A percentile compares a stretch with the other conserved stretches of the same genome.
Evolutionary conservation across 2,329 filamentous ascomycete species (phyloP).

Genomic region (Periconia digitata): DNA sequence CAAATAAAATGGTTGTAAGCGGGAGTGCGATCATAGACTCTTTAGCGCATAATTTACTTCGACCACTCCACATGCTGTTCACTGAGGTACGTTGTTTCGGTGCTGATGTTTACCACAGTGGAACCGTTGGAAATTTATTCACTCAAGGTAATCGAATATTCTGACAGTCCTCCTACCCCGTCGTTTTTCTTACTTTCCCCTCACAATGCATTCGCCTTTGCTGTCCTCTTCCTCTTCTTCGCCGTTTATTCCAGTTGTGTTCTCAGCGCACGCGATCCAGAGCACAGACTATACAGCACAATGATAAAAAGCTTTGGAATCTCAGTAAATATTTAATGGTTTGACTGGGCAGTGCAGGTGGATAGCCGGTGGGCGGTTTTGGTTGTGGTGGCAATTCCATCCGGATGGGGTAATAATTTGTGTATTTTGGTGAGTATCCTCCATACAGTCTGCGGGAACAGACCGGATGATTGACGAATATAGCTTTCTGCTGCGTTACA

Average conservation of each 20-base stretch:
- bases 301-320: constrained; percentile 60
- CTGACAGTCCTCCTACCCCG: constrained; percentile 13
- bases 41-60: constrained; percentile 48
- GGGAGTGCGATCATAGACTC: constrained; percentile 18
- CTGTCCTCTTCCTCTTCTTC: constrained; percentile 40
- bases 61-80: constrained; percentile 53
- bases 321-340: constrained; percentile 61
- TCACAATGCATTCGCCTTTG: constrained; percentile 40
- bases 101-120: neutral
- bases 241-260: constrained; percentile 38
- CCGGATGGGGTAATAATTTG: constrained; percentile 64
- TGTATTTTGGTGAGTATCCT: constrained; percentile 57
- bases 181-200: constrained; percentile 38
- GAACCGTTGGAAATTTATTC: neutral
- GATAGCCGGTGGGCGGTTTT: constrained; percentile 55
- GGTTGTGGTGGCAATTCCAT: constrained; percentile 55
- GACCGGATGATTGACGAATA: neutral
- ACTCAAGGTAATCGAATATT: too few relatives aligned
- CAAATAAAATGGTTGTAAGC: constrained; percentile 2
- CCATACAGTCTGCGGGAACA: neutral
- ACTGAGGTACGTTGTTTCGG: constrained; percentile 25
- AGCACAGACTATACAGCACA: constrained; percentile 60
- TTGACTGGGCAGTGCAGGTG: constrained; percentile 57
- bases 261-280: constrained; percentile 47
- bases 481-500: constrained; percentile 33